phyloP scores from a whole-genome alignment of 176 grass and related monocot genomes.

The Zoysia japonica region DNA sequence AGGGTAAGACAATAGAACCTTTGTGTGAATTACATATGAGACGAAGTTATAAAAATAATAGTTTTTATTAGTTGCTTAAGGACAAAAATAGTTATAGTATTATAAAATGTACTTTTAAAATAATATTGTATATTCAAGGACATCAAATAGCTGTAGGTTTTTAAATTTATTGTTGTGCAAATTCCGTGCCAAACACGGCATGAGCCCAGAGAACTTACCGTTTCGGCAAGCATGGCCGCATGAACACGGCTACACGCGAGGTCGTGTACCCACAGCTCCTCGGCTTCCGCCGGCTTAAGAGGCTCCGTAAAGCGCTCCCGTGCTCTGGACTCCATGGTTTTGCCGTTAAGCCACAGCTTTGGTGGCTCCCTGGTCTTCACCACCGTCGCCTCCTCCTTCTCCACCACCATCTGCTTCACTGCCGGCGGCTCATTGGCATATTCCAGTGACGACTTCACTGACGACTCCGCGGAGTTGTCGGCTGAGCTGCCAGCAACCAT shows the following conservation, averaged over 20 bases:
- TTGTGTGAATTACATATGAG: too few species aligned
- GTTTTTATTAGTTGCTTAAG: too few species aligned
- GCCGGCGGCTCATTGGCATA: slow-evolving; percentile 21
- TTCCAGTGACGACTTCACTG: slow-evolving; percentile 42
- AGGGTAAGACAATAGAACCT: too few species aligned
- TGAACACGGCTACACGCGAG: slow-evolving; percentile 50
- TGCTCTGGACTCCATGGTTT: slow-evolving; percentile 1
- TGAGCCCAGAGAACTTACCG: slow-evolving; percentile 33
- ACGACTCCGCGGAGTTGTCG: slow-evolving; percentile 42
- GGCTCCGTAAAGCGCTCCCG: slow-evolving; percentile 38
- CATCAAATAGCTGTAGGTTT: too few species aligned
- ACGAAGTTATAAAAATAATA: too few species aligned
- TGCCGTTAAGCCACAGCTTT: slow-evolving; percentile 34
- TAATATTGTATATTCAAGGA: too few species aligned
- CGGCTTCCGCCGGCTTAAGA: slow-evolving; percentile 31
- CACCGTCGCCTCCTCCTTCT: neutral
- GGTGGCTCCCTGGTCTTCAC: slow-evolving; percentile 6
- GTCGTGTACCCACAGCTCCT: slow-evolving; percentile 51
- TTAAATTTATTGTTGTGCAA: too few species aligned
- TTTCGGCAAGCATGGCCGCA: slow-evolving; percentile 51
- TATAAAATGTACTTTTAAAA: too few species aligned
- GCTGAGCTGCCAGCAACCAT: slow-evolving; percentile 36
- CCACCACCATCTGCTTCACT: neutral
- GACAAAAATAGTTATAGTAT: too few species aligned
- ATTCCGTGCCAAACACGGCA: too few species aligned